Evolutionary conservation across 257 asterid species (phyloP).

Genomic region (Jacaranda copaia): DNA sequence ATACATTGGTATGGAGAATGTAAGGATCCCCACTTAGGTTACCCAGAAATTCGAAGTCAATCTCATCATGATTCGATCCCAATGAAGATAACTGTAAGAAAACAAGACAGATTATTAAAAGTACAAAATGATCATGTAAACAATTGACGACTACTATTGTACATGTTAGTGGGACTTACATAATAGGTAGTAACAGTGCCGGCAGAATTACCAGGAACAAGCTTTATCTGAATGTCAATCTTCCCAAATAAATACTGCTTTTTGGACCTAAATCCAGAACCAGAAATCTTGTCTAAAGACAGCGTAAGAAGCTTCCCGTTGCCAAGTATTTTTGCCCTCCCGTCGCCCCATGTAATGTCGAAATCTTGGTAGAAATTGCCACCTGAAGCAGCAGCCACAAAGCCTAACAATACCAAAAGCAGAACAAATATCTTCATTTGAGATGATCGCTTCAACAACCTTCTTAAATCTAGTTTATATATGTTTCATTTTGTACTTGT

Average conservation of each 20-base stretch:
- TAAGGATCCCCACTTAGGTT: slow-evolving; percentile 64
- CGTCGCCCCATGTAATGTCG: slow-evolving; percentile 58
- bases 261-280: slow-evolving; percentile 59
- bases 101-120: not conserved
- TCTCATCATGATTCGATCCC: slow-evolving; percentile 60
- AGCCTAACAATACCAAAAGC: slow-evolving; percentile 29
- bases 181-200: slow-evolving; percentile 59
- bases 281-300: slow-evolving; percentile 53
- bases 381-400: slow-evolving; percentile 30
- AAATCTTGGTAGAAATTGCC: slow-evolving; percentile 48
- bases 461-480: not conserved
- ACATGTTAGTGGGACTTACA: slow-evolving; percentile 35
- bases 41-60: slow-evolving; percentile 68
- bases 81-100: slow-evolving; percentile 51
- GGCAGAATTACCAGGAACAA: slow-evolving; percentile 62
- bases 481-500: not conserved
- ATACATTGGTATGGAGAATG: slow-evolving; percentile 62
- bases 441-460: slow-evolving; percentile 9
- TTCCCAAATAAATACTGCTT: slow-evolving; percentile 53
- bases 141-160: not conserved
- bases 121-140: not conserved
- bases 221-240: slow-evolving; percentile 57
- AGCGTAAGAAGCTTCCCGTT: slow-evolving; percentile 52
- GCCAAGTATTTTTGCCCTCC: slow-evolving; percentile 45
- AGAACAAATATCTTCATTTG: slow-evolving; percentile 34